phyloP scores from a whole-genome alignment of 1,139 yeast genomes.

The Magnusiomyces ingens region DNA sequence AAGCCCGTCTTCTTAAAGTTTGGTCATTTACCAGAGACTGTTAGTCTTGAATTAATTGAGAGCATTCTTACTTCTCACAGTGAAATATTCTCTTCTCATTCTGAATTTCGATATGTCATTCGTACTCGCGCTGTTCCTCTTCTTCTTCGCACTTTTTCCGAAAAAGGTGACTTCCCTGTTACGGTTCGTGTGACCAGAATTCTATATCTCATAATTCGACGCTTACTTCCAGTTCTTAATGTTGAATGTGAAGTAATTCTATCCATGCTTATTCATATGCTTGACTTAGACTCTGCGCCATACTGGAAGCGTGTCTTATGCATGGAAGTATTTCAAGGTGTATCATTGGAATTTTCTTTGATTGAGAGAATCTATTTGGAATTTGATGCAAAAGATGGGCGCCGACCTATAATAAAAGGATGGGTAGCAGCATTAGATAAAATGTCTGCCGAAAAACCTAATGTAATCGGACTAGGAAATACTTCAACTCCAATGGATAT shows the following conservation, averaged over 20 bases:
- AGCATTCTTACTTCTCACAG: constrained; percentile 56
- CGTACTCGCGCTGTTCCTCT: constrained; percentile 69
- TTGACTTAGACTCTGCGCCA: constrained; percentile 46
- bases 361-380: constrained; percentile 49
- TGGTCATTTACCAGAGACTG: constrained; percentile 52
- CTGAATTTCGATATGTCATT: constrained; percentile 58
- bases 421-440: constrained; percentile 43
- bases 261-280: constrained; percentile 61
- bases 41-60: constrained; percentile 77
- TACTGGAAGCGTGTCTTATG: constrained; percentile 69
- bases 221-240: constrained; percentile 54
- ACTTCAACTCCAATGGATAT: constrained; percentile 19
- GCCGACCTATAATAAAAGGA: constrained; percentile 57
- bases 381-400: constrained; percentile 53
- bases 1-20: constrained; percentile 48
- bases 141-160: constrained; percentile 58
- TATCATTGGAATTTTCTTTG: constrained; percentile 51
- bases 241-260: constrained; percentile 78
- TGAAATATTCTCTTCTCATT: constrained; percentile 47
- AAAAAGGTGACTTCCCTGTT: constrained; percentile 52
- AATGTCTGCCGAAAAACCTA: constrained; percentile 25
- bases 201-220: constrained; percentile 50
- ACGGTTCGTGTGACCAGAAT: constrained; percentile 71
- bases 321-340: constrained; percentile 59
- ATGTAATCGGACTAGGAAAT: constrained; percentile 23